Conservation (phyloP, 2,329 filamentous ascomycete species). For the Colletotrichum viniferum region DNA sequence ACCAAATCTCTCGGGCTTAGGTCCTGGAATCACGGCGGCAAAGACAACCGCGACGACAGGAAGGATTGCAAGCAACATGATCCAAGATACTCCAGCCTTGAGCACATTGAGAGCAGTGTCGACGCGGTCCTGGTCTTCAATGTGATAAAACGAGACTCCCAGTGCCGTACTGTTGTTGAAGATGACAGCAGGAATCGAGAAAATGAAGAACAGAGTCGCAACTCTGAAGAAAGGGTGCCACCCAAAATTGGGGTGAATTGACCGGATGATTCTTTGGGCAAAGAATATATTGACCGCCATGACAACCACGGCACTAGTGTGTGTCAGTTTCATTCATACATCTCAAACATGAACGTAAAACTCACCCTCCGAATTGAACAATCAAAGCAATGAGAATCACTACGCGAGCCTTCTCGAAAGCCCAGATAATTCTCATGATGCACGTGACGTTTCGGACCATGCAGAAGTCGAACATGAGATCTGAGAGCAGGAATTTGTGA, state of each 20-base stretch:
- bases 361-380: constrained; percentile 39
- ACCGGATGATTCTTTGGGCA: constrained; percentile 41
- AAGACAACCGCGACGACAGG: constrained; percentile 28
- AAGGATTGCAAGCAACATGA: constrained; percentile 25
- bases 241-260: constrained; percentile 38
- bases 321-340: constrained; percentile 27
- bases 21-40: constrained; percentile 29
- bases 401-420: constrained; percentile 26
- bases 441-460: constrained; percentile 38
- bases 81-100: constrained; percentile 25
- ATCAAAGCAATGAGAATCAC: constrained; percentile 39
- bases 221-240: constrained; percentile 35
- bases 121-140: constrained; percentile 21
- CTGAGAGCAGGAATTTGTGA: constrained; percentile 43
- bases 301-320: constrained; percentile 40
- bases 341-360: not conserved
- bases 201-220: constrained; percentile 25
- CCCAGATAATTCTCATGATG: constrained; percentile 40
- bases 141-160: constrained; percentile 29
- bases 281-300: constrained; percentile 43
- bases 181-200: constrained; percentile 32
- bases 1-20: constrained; percentile 35
- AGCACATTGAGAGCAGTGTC: constrained; percentile 20
- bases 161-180: constrained; percentile 35
- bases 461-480: constrained; percentile 41